phyloP scores from a whole-genome alignment of 164 flowering plant genomes.

The Piper betle region DNA sequence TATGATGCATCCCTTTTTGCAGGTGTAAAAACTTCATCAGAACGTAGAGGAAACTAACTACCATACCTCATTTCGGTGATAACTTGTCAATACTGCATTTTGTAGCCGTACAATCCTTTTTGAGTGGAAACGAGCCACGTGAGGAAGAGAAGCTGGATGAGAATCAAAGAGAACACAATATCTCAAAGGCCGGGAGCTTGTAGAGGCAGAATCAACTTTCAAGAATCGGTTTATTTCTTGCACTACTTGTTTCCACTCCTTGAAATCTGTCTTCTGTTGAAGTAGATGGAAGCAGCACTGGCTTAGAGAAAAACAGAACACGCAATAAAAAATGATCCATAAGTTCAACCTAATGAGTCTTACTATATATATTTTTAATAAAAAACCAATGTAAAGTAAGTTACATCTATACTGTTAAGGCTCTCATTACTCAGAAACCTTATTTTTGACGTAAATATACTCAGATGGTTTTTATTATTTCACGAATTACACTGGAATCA shows the following conservation, averaged over 20 bases:
- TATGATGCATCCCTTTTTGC: neutral
- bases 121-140: constrained; percentile 75
- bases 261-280: constrained; percentile 72
- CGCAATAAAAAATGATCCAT: too few relatives aligned
- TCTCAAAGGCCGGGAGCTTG: constrained; percentile 56
- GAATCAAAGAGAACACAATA: constrained; percentile 53
- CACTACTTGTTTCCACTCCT: constrained; percentile 82
- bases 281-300: neutral
- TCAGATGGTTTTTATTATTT: too few relatives aligned
- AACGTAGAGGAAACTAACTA: neutral
- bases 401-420: too few relatives aligned
- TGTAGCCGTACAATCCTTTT: constrained; percentile 60
- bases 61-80: constrained; percentile 81
- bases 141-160: constrained; percentile 50
- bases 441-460: too few relatives aligned
- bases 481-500: too few relatives aligned
- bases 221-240: constrained; percentile 78
- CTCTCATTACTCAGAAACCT: too few relatives aligned
- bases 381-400: too few relatives aligned
- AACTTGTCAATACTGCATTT: constrained; percentile 80
- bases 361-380: too few relatives aligned
- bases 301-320: constrained; percentile 2
- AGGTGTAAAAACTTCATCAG: neutral
- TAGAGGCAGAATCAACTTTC: constrained; percentile 38
- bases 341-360: too few relatives aligned